Evolutionary conservation across 2,329 filamentous ascomycete species (phyloP).

Genomic region (Cytospora piceicola): DNA sequence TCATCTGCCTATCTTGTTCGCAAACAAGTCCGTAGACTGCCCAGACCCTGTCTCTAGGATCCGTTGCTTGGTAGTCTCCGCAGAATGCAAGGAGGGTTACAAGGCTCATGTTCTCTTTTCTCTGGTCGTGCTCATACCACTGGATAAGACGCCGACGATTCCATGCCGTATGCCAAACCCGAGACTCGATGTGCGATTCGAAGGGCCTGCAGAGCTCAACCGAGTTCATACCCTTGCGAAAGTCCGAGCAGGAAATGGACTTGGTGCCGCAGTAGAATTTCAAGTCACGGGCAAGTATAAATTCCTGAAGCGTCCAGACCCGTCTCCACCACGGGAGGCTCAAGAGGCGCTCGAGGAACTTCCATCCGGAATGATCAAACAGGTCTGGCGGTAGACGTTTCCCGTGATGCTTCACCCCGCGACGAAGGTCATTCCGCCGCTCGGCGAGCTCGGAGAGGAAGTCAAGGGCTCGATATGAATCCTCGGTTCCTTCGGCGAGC

Average conservation of each 20-base stretch:
- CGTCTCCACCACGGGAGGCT: slow-evolving; percentile 20
- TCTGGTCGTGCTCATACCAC: slow-evolving; percentile 18
- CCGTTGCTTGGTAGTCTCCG: slow-evolving; percentile 21
- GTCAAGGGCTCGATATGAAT: slow-evolving; percentile 8
- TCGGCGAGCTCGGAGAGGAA: slow-evolving; percentile 10
- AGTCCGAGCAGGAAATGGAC: slow-evolving; percentile 2
- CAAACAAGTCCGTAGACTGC: slow-evolving; percentile 17
- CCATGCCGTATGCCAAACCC: slow-evolving; percentile 16
- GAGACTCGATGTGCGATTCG: background rate
- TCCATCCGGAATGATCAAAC: slow-evolving; percentile 16
- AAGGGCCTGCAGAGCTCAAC: slow-evolving; percentile 19
- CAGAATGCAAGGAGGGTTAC: slow-evolving; percentile 22
- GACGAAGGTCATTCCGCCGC: slow-evolving; percentile 14
- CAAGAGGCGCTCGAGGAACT: slow-evolving; percentile 1
- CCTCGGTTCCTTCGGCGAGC: slow-evolving; percentile 16
- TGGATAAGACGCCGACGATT: slow-evolving; percentile 21
- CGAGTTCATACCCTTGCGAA: slow-evolving; percentile 14
- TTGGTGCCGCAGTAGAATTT: slow-evolving; percentile 21
- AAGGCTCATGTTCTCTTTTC: slow-evolving; percentile 18
- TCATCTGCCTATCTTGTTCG: slow-evolving; percentile 21
- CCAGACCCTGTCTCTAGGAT: slow-evolving; percentile 24
- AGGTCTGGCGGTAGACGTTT: slow-evolving; percentile 16
- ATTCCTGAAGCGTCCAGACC: slow-evolving; percentile 27
- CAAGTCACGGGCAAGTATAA: slow-evolving; percentile 13
- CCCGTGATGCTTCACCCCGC: background rate